Conservation (phyloP, 257 asterid genomes). For the Dorcoceras hygrometricum region DNA sequence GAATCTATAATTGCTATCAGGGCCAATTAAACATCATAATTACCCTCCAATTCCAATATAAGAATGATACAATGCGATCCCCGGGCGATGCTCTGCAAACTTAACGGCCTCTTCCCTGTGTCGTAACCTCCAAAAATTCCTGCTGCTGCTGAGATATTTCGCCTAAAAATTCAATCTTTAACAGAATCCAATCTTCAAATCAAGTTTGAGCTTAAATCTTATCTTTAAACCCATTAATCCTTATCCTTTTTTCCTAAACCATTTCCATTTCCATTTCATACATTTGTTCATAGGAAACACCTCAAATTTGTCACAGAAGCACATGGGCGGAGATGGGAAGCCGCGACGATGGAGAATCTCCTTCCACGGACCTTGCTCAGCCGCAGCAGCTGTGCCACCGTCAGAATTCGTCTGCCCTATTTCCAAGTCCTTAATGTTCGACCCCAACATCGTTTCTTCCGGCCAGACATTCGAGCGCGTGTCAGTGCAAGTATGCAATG, state of each 20-base stretch:
- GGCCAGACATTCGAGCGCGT: slow-evolving; percentile 85
- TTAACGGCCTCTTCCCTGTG: not conserved
- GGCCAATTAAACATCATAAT: not conserved
- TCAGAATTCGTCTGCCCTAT: slow-evolving; percentile 77
- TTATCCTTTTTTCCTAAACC: not conserved
- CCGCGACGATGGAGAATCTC: slow-evolving; percentile 54
- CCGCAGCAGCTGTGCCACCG: slow-evolving; percentile 32
- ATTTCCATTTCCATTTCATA: too few relatives aligned
- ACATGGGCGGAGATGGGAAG: slow-evolving; percentile 64
- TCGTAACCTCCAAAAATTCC: not conserved
- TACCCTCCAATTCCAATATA: too few relatives aligned
- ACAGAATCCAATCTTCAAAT: not conserved
- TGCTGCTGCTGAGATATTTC: not conserved
- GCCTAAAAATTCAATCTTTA: not conserved
- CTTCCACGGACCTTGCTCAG: slow-evolving; percentile 35
- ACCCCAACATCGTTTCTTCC: slow-evolving; percentile 76
- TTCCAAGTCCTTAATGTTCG: slow-evolving; percentile 61
- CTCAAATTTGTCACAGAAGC: not conserved
- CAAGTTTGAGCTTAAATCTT: not conserved
- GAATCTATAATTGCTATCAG: too few relatives aligned
- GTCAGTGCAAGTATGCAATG: slow-evolving; percentile 53
- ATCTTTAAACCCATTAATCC: not conserved
- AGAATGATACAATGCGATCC: not conserved
- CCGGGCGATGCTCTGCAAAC: not conserved
- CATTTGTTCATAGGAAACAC: not conserved